Evolutionary conservation across 73 alveolate species (phyloP).

Genomic region (Paramecium sexaurelia): DNA sequence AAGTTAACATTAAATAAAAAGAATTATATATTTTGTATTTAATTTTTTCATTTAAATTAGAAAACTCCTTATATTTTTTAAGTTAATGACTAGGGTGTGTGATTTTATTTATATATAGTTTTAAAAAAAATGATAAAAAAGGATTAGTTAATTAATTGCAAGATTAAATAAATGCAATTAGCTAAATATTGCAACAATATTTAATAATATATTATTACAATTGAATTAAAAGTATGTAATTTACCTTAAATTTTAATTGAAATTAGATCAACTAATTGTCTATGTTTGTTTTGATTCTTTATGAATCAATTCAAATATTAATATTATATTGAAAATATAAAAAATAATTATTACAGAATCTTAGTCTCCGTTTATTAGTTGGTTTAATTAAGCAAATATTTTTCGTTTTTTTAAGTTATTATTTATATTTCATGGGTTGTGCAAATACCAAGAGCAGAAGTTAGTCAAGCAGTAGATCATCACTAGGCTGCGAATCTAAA

Average conservation of each 20-base stretch:
- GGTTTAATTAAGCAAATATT: background rate
- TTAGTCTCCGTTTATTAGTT: background rate
- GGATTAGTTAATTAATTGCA: conserved; percentile 24
- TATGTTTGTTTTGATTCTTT: background rate
- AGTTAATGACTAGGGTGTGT: too few relatives aligned
- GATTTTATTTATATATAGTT: too few relatives aligned
- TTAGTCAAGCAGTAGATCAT: background rate
- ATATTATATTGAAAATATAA: conserved; percentile 28
- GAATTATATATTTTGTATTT: too few relatives aligned
- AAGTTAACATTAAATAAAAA: too few relatives aligned
- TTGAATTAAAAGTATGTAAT: conserved; percentile 5
- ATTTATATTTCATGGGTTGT: background rate
- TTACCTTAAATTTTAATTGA: conserved; percentile 23
- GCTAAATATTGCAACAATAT: background rate
- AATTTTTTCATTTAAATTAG: too few relatives aligned
- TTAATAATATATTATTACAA: background rate
- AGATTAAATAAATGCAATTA: background rate
- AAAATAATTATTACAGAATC: background rate
- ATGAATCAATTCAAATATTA: conserved; percentile 31
- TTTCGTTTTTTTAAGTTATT: background rate
- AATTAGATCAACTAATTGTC: background rate
- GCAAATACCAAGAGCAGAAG: background rate
- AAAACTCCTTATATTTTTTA: too few relatives aligned
- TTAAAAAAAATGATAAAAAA: too few relatives aligned
- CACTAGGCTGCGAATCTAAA: background rate